Evolutionary conservation across 257 asterid species (phyloP).

Genomic region (Solanum peruvianum): DNA sequence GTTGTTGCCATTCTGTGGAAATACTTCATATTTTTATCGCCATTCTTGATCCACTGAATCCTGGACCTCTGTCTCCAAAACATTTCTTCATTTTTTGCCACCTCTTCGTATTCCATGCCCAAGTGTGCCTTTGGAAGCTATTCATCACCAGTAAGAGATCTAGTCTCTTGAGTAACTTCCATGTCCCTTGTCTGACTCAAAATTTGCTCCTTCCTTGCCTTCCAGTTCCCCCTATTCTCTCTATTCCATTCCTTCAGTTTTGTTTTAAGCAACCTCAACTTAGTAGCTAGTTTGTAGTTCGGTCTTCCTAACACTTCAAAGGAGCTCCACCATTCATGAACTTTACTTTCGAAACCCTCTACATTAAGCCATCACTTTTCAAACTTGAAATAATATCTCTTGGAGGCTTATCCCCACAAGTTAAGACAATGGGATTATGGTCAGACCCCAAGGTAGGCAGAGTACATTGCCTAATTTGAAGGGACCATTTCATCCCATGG

Average conservation of each 20-base stretch:
- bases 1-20: no score
- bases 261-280: neutral
- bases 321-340: neutral
- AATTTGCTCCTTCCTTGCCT: no score
- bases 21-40: no score
- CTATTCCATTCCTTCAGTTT: neutral
- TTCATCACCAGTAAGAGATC: neutral
- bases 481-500: neutral
- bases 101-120: no score
- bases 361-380: neutral
- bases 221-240: neutral
- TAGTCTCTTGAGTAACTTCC: neutral
- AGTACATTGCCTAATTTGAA: neutral
- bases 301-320: neutral
- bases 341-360: neutral
- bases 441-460: neutral
- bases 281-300: neutral
- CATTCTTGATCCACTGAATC: no score
- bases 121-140: no score
- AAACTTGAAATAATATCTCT: neutral
- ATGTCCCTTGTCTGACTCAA: no score
- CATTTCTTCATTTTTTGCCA: no score
- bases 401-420: neutral
- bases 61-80: no score
- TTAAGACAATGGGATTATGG: neutral